Base-by-base conservation (phyloP, 257 asterid species). In the Przewalskia tangutica region DNA sequence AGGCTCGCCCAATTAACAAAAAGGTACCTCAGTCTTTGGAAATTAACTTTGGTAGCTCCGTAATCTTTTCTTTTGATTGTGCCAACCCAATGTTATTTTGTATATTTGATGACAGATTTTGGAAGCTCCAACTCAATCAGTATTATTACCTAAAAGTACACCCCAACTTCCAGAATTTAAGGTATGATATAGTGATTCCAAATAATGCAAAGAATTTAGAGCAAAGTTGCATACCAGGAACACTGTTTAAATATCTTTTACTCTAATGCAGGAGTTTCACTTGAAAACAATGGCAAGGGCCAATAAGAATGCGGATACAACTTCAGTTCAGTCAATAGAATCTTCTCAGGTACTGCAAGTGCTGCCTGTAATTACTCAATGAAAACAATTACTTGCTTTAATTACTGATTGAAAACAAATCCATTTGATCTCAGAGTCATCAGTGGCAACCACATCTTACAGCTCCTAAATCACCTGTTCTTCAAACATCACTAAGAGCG, bases 281-380 rank as follows among this genome's bases (percentile, higher is more conserved):
- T 89, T 94, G 85, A 93, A 91, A 84, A 95, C 99, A 73, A 94
- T 90, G 97, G 84, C 97, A 66, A 89, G 98, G 87, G 99, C 97
- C 87, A 88, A 36, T 79, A 94, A 88, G 65, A 90, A 86, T 76
- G 90, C 89, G 76, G 99, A 94, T 82, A 89, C 93, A 82, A 89
- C 95, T 42, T 86, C 91, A 16, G 89, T 90, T 76, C 94, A 90
- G 38, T 95, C 97, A 17, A 55, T 85, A 44, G 97, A 91, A 84
- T 87, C 94, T 18, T 79, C 87, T 40, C 93, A 89, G 90, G 88
- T 87, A 84, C 75, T 65, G 84, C 32, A 27, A 27, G 32, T 27
- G 32, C 32, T 2, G 27, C 59, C 44, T 23, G 4, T 5, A 27
- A 27, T 36, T 27, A 44, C 79, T 51, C 13, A 7, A 20, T 13